Evolutionary conservation across 306 rosid genomes (phyloP), one percentile per base, ranked within the genome.

Genomic region (Lablab purpureus): DNA sequence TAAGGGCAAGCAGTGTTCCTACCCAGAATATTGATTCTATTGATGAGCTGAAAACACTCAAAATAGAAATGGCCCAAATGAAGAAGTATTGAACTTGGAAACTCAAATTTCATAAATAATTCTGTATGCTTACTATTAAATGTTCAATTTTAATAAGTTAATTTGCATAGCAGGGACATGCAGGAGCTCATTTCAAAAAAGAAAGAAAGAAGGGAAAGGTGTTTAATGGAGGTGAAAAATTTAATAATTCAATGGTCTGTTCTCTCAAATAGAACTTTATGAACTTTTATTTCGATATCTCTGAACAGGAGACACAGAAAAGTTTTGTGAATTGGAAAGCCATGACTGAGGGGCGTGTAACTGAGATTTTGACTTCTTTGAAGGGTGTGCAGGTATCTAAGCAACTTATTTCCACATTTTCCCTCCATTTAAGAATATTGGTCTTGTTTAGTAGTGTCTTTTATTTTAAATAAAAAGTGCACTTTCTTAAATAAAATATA

Each of bases 311-410:
- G 80, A 79, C 79, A 67, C 81, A 65, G 89, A 87, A 27, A 68
- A 46, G 15, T 68, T 79, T 86, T 81, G 66, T 68, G 19, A 87
- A 78, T 63, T 86, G 86, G 87, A 86, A 82, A 84, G 80, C 89
- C 81, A 82, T 71, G 74, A 80, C 86, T 52, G 90, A 89, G 55
- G 74, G 32, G 43, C 84, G 84, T 81, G 58, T 87, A 60, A 73
- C 83, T 49, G 86, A 79, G 69, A 86, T 87, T 19, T 19, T 77
- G 59, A 77, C 82, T 80, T 87, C 88, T 71, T 73, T 88, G 90
- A 84, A 85, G 88, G 84, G 89, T 71, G 74, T 91, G 84, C 91
- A 91, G 91, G 91, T 91, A 83, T 55, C 40, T 70, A 21, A 65
- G 21, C 45, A 67, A 21, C 59, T 68, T 21, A 17, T 34, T 40